Percentiles rank a stretch among this genome's conserved stretches.
Evolutionary conservation across 257 asterid genomes (phyloP).

Genomic region (Scutellaria baicalensis): DNA sequence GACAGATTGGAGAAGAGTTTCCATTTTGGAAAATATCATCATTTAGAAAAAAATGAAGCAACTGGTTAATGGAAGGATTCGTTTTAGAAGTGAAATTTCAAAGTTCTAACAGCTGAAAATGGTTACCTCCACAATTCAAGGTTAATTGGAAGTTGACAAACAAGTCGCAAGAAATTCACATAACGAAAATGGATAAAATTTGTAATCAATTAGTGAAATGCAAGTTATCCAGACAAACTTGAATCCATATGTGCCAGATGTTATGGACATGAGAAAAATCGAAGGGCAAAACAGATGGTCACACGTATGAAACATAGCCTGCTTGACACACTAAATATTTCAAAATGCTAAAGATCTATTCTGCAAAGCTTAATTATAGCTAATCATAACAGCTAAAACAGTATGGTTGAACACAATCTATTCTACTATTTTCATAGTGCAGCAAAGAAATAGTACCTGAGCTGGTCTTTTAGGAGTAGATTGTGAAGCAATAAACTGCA

Average conservation of each 20-base stretch:
- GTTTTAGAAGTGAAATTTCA: neutral
- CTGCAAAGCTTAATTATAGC: neutral
- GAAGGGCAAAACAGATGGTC: neutral
- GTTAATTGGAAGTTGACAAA: neutral
- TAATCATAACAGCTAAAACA: neutral
- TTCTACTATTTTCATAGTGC: neutral
- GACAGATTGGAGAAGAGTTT: too few relatives aligned
- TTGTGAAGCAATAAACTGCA: conserved; percentile 74
- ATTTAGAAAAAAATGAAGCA: too few relatives aligned
- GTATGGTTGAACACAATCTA: neutral
- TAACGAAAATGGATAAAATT: neutral
- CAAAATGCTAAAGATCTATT: neutral
- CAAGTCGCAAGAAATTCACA: neutral
- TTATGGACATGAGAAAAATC: neutral
- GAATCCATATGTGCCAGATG: neutral
- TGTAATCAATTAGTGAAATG: conserved; percentile 1
- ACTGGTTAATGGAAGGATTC: neutral
- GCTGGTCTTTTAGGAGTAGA: conserved; percentile 47
- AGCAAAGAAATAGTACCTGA: conserved; percentile 39
- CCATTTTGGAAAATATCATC: too few relatives aligned
- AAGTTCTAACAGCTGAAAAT: neutral
- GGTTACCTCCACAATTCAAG: neutral
- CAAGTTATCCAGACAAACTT: neutral
- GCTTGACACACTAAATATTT: neutral
- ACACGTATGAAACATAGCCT: neutral